A percentile compares a stretch with the other conserved stretches of the same genome.
These are phyloP conservation scores for Jaminaea rosea DNA, from an alignment of 1,284 basidiomycete genomes.

Conservation along the genomic window DNA sequence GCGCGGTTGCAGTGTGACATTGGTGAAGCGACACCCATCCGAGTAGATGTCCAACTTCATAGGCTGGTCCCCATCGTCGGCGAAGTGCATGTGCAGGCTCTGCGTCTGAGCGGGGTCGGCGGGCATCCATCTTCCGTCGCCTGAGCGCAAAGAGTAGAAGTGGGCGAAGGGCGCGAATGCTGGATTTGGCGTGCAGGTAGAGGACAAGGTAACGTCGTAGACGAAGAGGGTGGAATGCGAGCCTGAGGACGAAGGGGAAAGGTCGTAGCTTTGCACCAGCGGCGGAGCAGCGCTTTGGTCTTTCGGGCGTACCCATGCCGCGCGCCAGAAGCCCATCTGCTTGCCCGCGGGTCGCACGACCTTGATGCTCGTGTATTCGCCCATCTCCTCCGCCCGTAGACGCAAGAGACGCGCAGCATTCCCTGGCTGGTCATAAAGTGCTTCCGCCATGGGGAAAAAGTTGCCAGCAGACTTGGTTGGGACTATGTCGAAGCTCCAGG, in stretches of 20 bases:
- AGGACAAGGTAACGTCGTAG: not conserved
- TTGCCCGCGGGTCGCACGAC: too few species aligned
- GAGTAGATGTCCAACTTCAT: too few species aligned
- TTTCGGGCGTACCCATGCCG: too few species aligned
- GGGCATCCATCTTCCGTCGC: slow-evolving; percentile 34
- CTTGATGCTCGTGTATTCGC: too few species aligned
- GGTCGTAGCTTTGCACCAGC: too few species aligned
- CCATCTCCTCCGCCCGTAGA: too few species aligned
- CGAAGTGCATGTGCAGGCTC: slow-evolving; percentile 31
- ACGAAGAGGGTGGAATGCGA: not conserved
- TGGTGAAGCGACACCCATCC: too few species aligned
- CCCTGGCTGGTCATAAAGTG: slow-evolving; percentile 8
- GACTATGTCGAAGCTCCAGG: too few species aligned
- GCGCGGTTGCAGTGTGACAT: slow-evolving; percentile 20
- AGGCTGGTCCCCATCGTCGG: slow-evolving; percentile 14
- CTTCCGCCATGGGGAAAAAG: slow-evolving; percentile 10
- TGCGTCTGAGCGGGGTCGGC: slow-evolving; percentile 11
- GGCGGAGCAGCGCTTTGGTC: too few species aligned
- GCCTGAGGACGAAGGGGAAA: not conserved
- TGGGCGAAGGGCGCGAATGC: slow-evolving; percentile 28
- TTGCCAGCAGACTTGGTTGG: too few species aligned
- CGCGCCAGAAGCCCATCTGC: too few species aligned
- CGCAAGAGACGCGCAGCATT: too few species aligned
- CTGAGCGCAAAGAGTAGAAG: slow-evolving; percentile 20
- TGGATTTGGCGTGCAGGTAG: not conserved